These are phyloP conservation scores for Saccharomycopsis schoenii DNA, from an alignment of 805 yeast genomes.

Conservation along the genomic window DNA sequence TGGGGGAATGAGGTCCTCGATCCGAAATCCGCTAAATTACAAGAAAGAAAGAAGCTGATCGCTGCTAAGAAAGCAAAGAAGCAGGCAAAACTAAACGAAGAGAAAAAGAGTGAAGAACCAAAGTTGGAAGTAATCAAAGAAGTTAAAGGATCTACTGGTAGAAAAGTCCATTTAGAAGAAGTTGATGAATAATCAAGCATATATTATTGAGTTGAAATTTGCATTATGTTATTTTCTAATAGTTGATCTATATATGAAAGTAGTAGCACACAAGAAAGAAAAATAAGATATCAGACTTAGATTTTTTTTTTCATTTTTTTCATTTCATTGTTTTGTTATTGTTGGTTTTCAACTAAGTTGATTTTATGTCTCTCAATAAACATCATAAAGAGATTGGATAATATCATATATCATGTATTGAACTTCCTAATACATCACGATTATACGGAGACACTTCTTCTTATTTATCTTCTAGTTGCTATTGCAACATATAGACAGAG, in stretches of 20 bases:
- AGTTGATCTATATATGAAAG: neutral
- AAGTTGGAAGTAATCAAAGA: slow-evolving; percentile 8
- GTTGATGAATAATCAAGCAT: slow-evolving; percentile 19
- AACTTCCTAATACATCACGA: too few species aligned
- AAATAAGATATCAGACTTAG: neutral
- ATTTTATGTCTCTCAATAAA: too few species aligned
- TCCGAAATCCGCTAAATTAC: slow-evolving; percentile 15
- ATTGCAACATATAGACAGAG: too few species aligned
- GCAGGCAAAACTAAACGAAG: slow-evolving; percentile 12
- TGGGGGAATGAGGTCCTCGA: slow-evolving; percentile 45
- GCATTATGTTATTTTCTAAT: neutral
- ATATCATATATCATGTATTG: too few species aligned
- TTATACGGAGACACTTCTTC: too few species aligned
- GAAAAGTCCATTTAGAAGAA: slow-evolving; percentile 26
- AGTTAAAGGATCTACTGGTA: slow-evolving; percentile 16
- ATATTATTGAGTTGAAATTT: neutral
- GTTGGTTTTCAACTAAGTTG: neutral
- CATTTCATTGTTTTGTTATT: neutral
- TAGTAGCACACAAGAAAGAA: neutral
- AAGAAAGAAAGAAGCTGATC: slow-evolving; percentile 21
- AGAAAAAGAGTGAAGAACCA: neutral
- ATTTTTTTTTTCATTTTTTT: neutral
- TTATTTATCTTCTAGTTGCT: too few species aligned
- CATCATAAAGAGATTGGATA: too few species aligned
- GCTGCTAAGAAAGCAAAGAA: slow-evolving; percentile 25